phyloP scores from a whole-genome alignment of 1,284 basidiomycete genomes.

The Takashimella tepidaria region DNA sequence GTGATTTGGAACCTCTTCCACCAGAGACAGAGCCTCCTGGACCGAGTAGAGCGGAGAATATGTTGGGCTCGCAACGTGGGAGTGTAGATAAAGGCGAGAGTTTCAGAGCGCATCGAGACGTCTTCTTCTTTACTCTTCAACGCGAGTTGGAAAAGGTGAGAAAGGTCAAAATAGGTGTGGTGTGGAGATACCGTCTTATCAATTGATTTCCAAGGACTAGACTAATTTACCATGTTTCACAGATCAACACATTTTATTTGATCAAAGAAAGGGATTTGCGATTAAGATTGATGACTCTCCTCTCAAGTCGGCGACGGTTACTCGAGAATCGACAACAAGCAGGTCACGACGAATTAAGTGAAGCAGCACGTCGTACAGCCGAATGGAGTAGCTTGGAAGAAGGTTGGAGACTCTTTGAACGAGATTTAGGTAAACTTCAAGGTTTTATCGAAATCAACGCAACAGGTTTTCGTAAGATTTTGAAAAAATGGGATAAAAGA shows the following conservation, averaged over 20 bases:
- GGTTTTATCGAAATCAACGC: constrained; percentile 98
- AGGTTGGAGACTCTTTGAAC: constrained; percentile 89
- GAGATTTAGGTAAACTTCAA: constrained; percentile 94
- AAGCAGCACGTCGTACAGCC: constrained; percentile 56
- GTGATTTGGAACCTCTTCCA: constrained; percentile 44
- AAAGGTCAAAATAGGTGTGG: not conserved
- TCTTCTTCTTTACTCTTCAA: constrained; percentile 99
- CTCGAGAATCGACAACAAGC: constrained; percentile 29
- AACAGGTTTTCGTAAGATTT: constrained; percentile 93
- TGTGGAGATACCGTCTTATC: too few species aligned
- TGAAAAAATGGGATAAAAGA: constrained; percentile 99
- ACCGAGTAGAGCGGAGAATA: constrained; percentile 22
- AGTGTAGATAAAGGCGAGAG: constrained; percentile 46
- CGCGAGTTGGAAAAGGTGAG: constrained; percentile 92
- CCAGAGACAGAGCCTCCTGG: constrained; percentile 42
- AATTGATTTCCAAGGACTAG: too few species aligned
- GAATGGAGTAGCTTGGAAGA: constrained; percentile 94
- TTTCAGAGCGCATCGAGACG: constrained; percentile 90
- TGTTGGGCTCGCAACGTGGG: constrained; percentile 14
- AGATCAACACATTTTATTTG: constrained; percentile 99
- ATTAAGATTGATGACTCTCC: constrained; percentile 80
- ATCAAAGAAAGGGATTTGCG: constrained; percentile 96
- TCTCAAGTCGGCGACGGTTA: constrained; percentile 78
- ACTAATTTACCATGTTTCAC: not conserved
- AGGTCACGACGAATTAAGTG: constrained; percentile 50